phyloP scores from a whole-genome alignment of 2,329 filamentous ascomycete genomes.

The Ceratocystis smalleyi region DNA sequence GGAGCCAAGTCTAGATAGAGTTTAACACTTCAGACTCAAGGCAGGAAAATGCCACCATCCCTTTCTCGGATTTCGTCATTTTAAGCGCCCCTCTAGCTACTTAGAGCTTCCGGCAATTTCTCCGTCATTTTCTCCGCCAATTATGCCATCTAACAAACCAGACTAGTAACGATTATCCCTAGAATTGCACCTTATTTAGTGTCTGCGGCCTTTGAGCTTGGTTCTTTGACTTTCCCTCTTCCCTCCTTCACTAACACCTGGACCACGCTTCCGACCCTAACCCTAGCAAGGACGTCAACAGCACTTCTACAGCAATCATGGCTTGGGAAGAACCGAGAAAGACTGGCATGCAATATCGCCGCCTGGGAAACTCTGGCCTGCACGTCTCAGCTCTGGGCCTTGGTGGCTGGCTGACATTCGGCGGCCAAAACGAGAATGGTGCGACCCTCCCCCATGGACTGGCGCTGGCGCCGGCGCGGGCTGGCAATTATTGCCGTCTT shows the following conservation, averaged over 20 bases:
- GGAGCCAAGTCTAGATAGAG: too few relatives aligned
- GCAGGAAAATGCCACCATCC: conserved; percentile 4
- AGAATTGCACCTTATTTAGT: not conserved
- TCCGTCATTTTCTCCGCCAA: conserved; percentile 18
- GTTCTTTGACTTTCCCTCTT: not conserved
- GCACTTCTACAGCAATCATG: conserved; percentile 22
- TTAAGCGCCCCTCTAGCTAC: not conserved
- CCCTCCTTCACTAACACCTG: not conserved
- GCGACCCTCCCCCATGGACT: not conserved
- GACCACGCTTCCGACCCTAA: not conserved
- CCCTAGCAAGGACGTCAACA: not conserved
- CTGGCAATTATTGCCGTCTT: too few relatives aligned
- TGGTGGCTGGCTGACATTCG: conserved; percentile 51
- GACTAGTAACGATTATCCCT: not conserved
- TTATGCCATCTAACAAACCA: not conserved
- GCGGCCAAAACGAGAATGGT: conserved; percentile 32
- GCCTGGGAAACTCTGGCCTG: conserved; percentile 38
- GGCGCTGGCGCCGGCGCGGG: too few relatives aligned
- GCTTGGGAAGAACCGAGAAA: conserved; percentile 30
- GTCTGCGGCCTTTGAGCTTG: not conserved
- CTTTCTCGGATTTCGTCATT: conserved; percentile 13
- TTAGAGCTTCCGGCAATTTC: conserved; percentile 20
- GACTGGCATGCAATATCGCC: conserved; percentile 31
- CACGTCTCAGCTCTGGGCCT: conserved; percentile 48
- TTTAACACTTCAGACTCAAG: too few relatives aligned